Conservation (phyloP, 176 grass and related monocot species). For the Hsuehochloa calcarea region DNA sequence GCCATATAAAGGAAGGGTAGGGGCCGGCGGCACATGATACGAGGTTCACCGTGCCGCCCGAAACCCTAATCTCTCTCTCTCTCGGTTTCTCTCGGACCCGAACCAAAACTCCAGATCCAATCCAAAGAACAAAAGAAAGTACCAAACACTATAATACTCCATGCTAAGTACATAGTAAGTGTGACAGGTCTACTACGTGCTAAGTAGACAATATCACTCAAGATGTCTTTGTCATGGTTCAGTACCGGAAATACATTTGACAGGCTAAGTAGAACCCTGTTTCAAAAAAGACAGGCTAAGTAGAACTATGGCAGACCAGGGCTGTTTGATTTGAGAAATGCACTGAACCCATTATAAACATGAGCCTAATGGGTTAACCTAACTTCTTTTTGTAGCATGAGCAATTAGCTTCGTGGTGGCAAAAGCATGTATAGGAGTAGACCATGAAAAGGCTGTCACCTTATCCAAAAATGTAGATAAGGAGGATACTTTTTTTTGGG, state of each 20-base stretch:
- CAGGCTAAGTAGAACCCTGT: neutral
- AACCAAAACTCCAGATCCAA: too few species aligned
- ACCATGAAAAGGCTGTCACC: slow-evolving; percentile 34
- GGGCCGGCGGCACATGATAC: too few species aligned
- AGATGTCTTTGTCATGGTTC: neutral
- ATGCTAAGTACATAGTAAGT: neutral
- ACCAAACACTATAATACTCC: too few species aligned
- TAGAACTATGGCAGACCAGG: neutral
- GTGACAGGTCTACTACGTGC: neutral
- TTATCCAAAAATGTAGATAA: slow-evolving; percentile 39
- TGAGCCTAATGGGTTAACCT: neutral
- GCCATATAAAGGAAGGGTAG: too few species aligned
- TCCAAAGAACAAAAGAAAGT: too few species aligned
- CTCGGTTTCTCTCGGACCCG: too few species aligned
- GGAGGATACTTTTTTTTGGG: slow-evolving; percentile 13
- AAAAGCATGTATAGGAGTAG: slow-evolving; percentile 26
- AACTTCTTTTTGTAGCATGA: neutral
- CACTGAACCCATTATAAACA: slow-evolving; percentile 18
- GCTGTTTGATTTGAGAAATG: neutral
- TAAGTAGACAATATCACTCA: neutral
- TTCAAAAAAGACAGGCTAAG: neutral
- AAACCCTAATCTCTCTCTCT: too few species aligned
- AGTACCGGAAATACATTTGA: neutral
- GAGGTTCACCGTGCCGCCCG: too few species aligned
- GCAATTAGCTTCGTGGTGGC: slow-evolving; percentile 6